Evolutionary conservation across 2,329 filamentous ascomycete species (phyloP), one percentile per base, ranked within the genome.

Genomic region (Aspergillus cejpii): DNA sequence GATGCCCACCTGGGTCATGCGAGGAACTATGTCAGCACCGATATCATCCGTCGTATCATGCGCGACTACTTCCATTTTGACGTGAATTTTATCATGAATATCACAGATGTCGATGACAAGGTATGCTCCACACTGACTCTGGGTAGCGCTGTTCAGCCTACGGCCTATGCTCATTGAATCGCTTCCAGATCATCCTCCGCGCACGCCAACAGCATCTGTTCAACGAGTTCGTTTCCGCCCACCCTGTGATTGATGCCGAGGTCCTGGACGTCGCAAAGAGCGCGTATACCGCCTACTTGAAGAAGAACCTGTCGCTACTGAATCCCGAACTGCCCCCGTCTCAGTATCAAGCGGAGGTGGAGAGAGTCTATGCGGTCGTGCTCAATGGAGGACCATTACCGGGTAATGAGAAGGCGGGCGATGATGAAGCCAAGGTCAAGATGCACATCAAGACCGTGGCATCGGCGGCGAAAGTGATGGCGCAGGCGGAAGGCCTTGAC

Each of bases 11-110:
- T 91, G 49, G 84, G 87, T 23, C 88, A 94, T 67, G 88, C 87
- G 23, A 77, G 87, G 56, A 94, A 94, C 71, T 94, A 94, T 77
- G 86, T 94, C 51, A 87, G 84, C 39, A 91, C 87, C 37, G 89
- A 95, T 66, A 89, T 94, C 52, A 82, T 94, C 55, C 79, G 89
- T 49, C 81, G 89, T 58, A 87, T 94, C 57, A 70, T 94, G 66
- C 74, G 78, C 59, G 81, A 91, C 65, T 91, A 92, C 68, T 94
- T 94, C 64, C 80, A 81, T 49, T 92, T 85, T 65, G 73, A 88
- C 33, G 80, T 95, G 54, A 80, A 83, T 48, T 94, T 94, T 69
- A 86, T 94, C 53, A 92, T 94, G 84, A 94, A 94, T 69, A 88
- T 92, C 51, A 94, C 89, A 21, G 89, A 91, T 58, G 78, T 91